Evolutionary conservation across 768 basidiomycete genomes (phyloP), one percentile per base, ranked within the genome.

Genomic region (Peribolospora baueri): DNA sequence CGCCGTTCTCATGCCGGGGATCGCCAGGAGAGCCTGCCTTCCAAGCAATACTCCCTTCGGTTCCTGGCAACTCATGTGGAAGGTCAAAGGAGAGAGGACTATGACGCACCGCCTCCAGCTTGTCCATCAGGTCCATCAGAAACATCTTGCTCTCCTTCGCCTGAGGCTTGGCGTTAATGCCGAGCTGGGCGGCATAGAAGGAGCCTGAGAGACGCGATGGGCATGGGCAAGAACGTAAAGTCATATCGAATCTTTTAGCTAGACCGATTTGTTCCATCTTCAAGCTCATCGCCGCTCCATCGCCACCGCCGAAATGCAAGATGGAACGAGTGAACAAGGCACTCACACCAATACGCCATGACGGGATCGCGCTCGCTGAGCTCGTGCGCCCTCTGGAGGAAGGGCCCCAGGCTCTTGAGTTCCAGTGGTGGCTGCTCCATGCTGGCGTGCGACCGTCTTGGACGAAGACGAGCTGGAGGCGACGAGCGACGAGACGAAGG

Each of bases 331-430:
- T 48, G 43, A 37, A 25, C 25, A 25, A 25, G 25, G 25, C 9
- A 72, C 84, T 60, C 68, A 91, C 91, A 90, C 90, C 91, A 98
- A 65, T 97, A 97, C 4, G 84, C 76, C 64, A 97, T 77, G 53
- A 90, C 72, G 5, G 85, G 84, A 55, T 98, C 88, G 59, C 81
- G 77, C 10, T 70, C 70, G 52, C 74, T 77, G 61, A 95, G 73
- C 66, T 98, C 93, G 56, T 85, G 78, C 0, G 93, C 84, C 51
- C 93, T 78, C 63, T 90, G 86, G 14, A 97, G 72, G 67, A 76
- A 91, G 2, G 87, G 82, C 4, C 77, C 64, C 54, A 87, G 74
- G 37, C 76, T 62, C 59, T 72, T 72, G 57, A 72, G 65, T 54
- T 69, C 71, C 43, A 1, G 25, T 25, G 25, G 25, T 8, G 57